phyloP scores from a whole-genome alignment of 2,329 filamentous ascomycete genomes.

The Dactylellina drechsleri region DNA sequence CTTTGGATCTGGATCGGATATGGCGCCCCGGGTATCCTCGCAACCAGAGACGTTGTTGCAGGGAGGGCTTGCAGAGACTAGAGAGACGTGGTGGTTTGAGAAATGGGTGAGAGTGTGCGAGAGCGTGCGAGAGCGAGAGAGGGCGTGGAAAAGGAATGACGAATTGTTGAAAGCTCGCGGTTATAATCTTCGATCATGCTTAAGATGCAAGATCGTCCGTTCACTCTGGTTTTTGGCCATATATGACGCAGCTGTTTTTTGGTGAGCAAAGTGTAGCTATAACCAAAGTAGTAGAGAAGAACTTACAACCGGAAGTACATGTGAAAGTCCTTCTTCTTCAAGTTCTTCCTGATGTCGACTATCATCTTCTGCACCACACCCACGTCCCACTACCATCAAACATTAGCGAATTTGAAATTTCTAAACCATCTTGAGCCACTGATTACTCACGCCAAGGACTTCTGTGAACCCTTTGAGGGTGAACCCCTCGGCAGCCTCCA shows the following conservation, averaged over 20 bases:
- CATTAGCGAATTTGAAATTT: background rate
- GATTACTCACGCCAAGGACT: slow-evolving; percentile 28
- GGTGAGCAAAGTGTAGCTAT: slow-evolving; percentile 15
- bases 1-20: too few relatives aligned
- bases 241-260: slow-evolving; percentile 31
- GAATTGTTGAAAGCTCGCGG: too few relatives aligned
- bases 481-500: slow-evolving; percentile 53
- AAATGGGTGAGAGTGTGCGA: too few relatives aligned
- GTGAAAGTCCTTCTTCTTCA: slow-evolving; percentile 49
- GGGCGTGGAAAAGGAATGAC: too few relatives aligned
- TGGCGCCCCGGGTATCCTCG: too few relatives aligned
- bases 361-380: background rate
- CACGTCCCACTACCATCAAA: background rate
- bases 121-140: too few relatives aligned
- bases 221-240: slow-evolving; percentile 48
- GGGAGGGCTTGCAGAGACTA: too few relatives aligned
- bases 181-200: too few relatives aligned
- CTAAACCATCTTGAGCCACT: slow-evolving; percentile 8
- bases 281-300: background rate
- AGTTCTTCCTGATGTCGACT: slow-evolving; percentile 43
- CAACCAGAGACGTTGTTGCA: too few relatives aligned
- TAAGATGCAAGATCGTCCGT: too few relatives aligned
- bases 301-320: slow-evolving; percentile 54
- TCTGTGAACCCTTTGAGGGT: slow-evolving; percentile 28
- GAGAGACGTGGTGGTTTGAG: too few relatives aligned